These are phyloP conservation scores for Leccinum huronense DNA, from an alignment of 1,284 basidiomycete species.

Conservation along the genomic window DNA sequence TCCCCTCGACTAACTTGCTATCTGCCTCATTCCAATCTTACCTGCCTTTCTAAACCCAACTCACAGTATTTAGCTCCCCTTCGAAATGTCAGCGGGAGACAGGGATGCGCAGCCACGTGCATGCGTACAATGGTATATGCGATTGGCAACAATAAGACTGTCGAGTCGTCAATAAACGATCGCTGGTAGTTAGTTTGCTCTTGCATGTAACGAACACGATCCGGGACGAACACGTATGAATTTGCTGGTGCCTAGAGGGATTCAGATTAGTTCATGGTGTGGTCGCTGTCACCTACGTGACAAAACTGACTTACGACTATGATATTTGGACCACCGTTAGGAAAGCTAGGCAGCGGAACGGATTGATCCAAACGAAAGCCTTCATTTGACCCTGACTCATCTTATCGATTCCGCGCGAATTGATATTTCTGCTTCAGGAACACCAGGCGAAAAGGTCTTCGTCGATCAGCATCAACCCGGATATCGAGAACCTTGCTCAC, in stretches of 20 bases:
- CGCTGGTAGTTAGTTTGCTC: background rate
- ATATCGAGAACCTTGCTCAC: too few relatives aligned
- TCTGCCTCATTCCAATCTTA: conserved; percentile 45
- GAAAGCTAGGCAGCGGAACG: conserved; percentile 51
- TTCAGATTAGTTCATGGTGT: background rate
- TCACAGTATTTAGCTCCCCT: conserved; percentile 51
- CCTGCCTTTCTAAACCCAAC: conserved; percentile 33
- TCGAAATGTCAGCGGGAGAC: conserved; percentile 5
- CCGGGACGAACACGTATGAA: conserved; percentile 40
- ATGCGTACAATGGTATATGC: conserved; percentile 38
- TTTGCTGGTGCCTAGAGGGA: conserved; percentile 41
- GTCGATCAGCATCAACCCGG: too few relatives aligned
- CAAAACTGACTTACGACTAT: conserved; percentile 47
- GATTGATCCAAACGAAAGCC: conserved; percentile 57
- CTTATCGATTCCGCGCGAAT: conserved; percentile 44
- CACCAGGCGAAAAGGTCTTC: too few relatives aligned
- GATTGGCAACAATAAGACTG: conserved; percentile 39
- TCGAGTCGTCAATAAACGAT: background rate
- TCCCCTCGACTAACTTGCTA: conserved; percentile 62
- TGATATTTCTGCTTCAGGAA: too few relatives aligned
- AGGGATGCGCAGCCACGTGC: background rate
- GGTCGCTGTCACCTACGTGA: background rate
- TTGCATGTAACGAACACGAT: conserved; percentile 42
- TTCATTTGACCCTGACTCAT: conserved; percentile 35
- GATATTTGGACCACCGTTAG: conserved; percentile 58